A percentile compares a stretch with the other conserved stretches of the same genome.
Conservation (phyloP, 2,329 filamentous ascomycete genomes). For the Scedosporium apiospermum region DNA sequence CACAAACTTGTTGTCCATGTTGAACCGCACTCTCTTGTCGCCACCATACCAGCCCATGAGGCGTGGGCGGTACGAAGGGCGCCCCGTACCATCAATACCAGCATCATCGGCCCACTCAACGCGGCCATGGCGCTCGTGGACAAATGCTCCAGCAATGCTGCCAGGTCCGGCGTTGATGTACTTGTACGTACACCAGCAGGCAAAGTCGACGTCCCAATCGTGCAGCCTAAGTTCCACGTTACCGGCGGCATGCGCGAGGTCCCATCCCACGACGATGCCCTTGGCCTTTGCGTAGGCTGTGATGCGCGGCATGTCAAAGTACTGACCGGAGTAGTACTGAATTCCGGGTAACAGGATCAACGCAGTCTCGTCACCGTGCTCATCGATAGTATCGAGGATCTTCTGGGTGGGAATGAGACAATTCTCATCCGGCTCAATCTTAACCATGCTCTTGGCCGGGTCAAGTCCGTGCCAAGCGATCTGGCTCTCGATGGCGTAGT, state of each 20-base stretch:
- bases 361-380: constrained; percentile 63
- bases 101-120: constrained; percentile 24
- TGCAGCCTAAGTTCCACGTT: constrained; percentile 74
- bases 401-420: constrained; percentile 59
- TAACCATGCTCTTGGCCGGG: constrained; percentile 56
- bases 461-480: constrained; percentile 57
- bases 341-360: constrained; percentile 76
- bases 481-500: constrained; percentile 74
- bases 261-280: constrained; percentile 73
- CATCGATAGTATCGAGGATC: constrained; percentile 64
- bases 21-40: constrained; percentile 66
- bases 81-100: constrained; percentile 20
- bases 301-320: constrained; percentile 73
- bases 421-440: constrained; percentile 51
- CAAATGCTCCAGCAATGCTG: constrained; percentile 68
- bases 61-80: constrained; percentile 47
- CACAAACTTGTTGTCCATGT: constrained; percentile 73
- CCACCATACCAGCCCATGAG: constrained; percentile 83
- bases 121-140: constrained; percentile 63
- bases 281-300: constrained; percentile 64
- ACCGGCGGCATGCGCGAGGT: constrained; percentile 76
- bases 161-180: constrained; percentile 84
- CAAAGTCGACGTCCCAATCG: constrained; percentile 87
- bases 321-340: constrained; percentile 87
- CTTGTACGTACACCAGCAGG: constrained; percentile 91